Conservation (phyloP, 148 eudicot genomes). For the Diospyros kaki region DNA sequence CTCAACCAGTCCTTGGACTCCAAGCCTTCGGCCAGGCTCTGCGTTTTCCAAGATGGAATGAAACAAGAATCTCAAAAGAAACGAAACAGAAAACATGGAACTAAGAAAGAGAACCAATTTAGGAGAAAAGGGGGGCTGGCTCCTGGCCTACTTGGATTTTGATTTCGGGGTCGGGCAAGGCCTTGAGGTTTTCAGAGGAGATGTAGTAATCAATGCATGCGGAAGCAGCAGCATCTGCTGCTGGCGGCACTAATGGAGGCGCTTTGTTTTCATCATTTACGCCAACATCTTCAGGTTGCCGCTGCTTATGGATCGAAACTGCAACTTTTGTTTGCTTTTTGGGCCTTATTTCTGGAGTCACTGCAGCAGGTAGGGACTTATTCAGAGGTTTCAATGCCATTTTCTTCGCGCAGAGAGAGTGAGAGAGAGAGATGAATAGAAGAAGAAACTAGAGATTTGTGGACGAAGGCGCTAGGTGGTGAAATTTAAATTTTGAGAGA, state of each 20-base stretch:
- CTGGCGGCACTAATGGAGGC: constrained; percentile 15
- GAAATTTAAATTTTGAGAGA: not conserved
- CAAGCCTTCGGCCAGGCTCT: constrained; percentile 73
- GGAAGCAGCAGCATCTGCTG: constrained; percentile 22
- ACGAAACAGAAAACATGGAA: not conserved
- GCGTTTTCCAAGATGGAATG: constrained; percentile 10
- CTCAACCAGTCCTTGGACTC: constrained; percentile 91
- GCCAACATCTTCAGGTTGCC: constrained; percentile 21
- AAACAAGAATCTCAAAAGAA: not conserved
- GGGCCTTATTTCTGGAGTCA: constrained; percentile 38
- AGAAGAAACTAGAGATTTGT: not conserved
- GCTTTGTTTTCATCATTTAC: constrained; percentile 51
- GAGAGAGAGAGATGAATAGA: not conserved
- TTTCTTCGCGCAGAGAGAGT: not conserved
- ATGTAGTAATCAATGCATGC: constrained; percentile 52
- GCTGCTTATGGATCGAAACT: constrained; percentile 23
- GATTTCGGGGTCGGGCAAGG: constrained; percentile 57
- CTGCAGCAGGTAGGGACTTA: constrained; percentile 38
- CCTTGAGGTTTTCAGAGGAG: constrained; percentile 60
- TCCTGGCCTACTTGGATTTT: constrained; percentile 46
- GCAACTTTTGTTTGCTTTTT: constrained; percentile 44
- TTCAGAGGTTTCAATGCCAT: constrained; percentile 61
- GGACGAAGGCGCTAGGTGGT: too few relatives aligned
- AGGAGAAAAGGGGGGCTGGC: not conserved
- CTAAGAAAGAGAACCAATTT: not conserved